A percentile compares a stretch with the other conserved stretches of the same genome.
These are phyloP conservation scores for Metarhizium anisopliae DNA, from an alignment of 2,329 filamentous ascomycete species.

Conservation along the genomic window DNA sequence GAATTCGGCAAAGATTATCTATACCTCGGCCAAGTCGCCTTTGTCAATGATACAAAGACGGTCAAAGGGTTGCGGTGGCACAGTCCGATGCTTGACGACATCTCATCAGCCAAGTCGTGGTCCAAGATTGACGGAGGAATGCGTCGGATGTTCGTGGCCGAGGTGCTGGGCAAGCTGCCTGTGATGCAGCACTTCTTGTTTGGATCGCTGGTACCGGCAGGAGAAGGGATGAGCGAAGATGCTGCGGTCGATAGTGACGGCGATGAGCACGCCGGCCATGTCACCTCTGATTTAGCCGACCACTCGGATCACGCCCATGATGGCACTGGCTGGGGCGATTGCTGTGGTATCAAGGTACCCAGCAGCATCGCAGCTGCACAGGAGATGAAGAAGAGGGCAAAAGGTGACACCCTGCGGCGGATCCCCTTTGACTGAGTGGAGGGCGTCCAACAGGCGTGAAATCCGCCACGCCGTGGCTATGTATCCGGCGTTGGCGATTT, in stretches of 20 bases:
- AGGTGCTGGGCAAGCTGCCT: constrained; percentile 86
- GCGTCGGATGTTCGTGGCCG: constrained; percentile 91
- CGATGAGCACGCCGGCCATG: constrained; percentile 41
- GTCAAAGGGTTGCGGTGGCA: constrained; percentile 94
- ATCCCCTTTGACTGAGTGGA: constrained; percentile 67
- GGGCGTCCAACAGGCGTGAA: background rate
- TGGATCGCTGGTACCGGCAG: constrained; percentile 72
- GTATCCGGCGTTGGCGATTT: background rate
- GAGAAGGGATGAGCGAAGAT: constrained; percentile 69
- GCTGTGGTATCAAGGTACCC: constrained; percentile 95
- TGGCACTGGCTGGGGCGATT: constrained; percentile 78
- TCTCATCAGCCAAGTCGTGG: constrained; percentile 84
- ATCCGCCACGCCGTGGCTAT: background rate
- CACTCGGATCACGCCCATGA: constrained; percentile 55
- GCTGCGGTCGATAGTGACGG: constrained; percentile 37
- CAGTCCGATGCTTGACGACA: constrained; percentile 96
- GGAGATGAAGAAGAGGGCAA: constrained; percentile 71
- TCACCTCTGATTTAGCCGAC: constrained; percentile 33
- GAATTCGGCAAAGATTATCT: constrained; percentile 77
- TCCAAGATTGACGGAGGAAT: constrained; percentile 88
- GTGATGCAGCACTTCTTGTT: constrained; percentile 99
- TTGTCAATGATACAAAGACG: constrained; percentile 94
- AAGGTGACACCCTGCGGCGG: constrained; percentile 52
- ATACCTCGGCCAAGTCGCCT: constrained; percentile 86
- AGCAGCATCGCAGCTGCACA: constrained; percentile 86